phyloP scores from a whole-genome alignment of 106 monocot genomes.

The Acorus gramineus region DNA sequence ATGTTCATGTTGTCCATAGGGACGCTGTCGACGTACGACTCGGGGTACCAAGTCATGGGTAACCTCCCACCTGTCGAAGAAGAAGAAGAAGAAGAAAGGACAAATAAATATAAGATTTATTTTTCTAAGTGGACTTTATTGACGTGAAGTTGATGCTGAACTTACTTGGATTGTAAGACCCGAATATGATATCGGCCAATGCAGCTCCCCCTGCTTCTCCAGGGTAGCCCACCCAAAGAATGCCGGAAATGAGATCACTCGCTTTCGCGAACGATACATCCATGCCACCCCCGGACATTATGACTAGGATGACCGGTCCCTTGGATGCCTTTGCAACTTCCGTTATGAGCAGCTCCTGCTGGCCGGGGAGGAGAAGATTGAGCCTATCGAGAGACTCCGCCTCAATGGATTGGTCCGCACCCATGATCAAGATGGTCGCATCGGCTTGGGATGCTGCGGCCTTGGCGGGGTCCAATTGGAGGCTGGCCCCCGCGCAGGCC shows the following conservation, averaged over 20 bases:
- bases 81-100: background rate
- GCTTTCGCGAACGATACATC: slow-evolving; percentile 70
- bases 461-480: slow-evolving; percentile 61
- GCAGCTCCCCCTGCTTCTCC: slow-evolving; percentile 86
- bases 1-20: slow-evolving; percentile 93
- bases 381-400: slow-evolving; percentile 61
- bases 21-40: slow-evolving; percentile 54
- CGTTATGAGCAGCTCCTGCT: slow-evolving; percentile 51
- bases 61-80: slow-evolving; percentile 55
- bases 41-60: slow-evolving; percentile 92
- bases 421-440: slow-evolving; percentile 67
- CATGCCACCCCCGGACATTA: slow-evolving; percentile 93
- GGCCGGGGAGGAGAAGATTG: slow-evolving; percentile 63
- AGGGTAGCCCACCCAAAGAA: slow-evolving; percentile 93
- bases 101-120: background rate
- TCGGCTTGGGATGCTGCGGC: slow-evolving; percentile 56
- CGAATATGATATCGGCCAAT: slow-evolving; percentile 73
- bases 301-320: slow-evolving; percentile 77
- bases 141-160: background rate
- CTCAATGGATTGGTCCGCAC: slow-evolving; percentile 75
- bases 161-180: slow-evolving; percentile 81
- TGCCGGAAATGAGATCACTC: slow-evolving; percentile 40
- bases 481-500: slow-evolving; percentile 38
- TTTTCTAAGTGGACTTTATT: background rate
- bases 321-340: slow-evolving; percentile 67